Evolutionary conservation across 1,139 yeast species (phyloP), one percentile per base, ranked within the genome.

Genomic region (Pichia sp.): DNA sequence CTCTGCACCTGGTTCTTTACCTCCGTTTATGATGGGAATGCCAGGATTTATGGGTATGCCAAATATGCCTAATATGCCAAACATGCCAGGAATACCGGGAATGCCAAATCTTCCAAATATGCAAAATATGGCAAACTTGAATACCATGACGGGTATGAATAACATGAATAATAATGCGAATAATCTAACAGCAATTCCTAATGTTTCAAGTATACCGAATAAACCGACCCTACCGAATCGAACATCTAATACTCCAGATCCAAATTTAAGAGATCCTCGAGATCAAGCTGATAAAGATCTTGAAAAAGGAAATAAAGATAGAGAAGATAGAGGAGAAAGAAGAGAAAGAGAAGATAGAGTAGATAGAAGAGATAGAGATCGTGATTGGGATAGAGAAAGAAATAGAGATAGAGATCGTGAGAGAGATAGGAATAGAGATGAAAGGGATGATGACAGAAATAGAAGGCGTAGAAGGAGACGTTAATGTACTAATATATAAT

Each of bases 41-140:
- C 69, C 69, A 49, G 70, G 65, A 40, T 62, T 65, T 63, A 61
- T 64, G 30, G 57, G 52, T 20, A 60, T 62, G 65, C 37, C 40
- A 22, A 30, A 1, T 10, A 37, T 46, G 41, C 31, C 35, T n/a
- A 30, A 29, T 10, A 39, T 41, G 43, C 36, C 36, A 10, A 30
- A 30, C 4, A 44, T 45, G 40, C 20, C 24, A 32, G 36, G 39
- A 3, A 39, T 56, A 55, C 52, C 53, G 7, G 52, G 46, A 0
- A 39, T 45, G 42, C 29, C 36, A 11, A 26, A 27, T 6, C 58
- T 60, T 62, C 64, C 63, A 1, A 35, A 31, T 11, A 47, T 50
- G 50, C 45, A 61, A 9, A 53, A 50, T 4, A 51, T 59, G 52
- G 55, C 35, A 22, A 32, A 22, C 8, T 5, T 32, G 26, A 32